Evolutionary conservation across 2,329 filamentous ascomycete genomes (phyloP), one percentile per base, ranked within the genome.

Genomic region (Epichloe scottii): DNA sequence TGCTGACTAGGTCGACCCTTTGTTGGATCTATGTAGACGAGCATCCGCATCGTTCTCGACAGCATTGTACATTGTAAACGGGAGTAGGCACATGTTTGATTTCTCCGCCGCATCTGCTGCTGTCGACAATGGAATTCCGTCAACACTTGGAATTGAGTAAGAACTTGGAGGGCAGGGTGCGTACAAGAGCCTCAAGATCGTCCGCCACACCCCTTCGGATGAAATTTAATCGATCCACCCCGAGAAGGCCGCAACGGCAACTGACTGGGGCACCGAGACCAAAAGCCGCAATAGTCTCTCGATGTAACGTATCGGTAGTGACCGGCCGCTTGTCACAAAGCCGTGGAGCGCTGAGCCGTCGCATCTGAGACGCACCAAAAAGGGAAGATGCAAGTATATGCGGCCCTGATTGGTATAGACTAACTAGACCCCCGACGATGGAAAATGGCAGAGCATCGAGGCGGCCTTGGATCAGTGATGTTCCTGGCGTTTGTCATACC

Each of bases 291-390:
- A n/a, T 26, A 5, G 33, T 38, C 30, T 21, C 48, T 45, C 53
- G 53, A 51, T 48, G 53, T 53, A 51, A 54, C 51, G 51, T 50
- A 51, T 54, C 52, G 51, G 48, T 47, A 51, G 45, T 54, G 30
- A 34, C 51, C 44, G 41, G 39, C 39, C 41, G 39, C 15, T 34
- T 40, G 43, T 48, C 46, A 44, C 26, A 19, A n/a, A 33, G 48
- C 11, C 41, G 35, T 33, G 15, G 35, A 33, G 41, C 35, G 21
- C 35, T n/a, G 15, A 26, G 38, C 50, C 50, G 45, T 51, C 50
- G 50, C 50, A 51, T 48, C 50, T 48, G 50, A 44, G 19, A 7
- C 30, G 19, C 45, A 48, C 19, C 45, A 44, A 14, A 39, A 14
- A 8, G 6, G 8, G 15, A n/a, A 43, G 41, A 26, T n/a, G 23